Percentiles rank a stretch among this genome's conserved stretches.
Conservation (phyloP, 2,329 filamentous ascomycete species). For the Aspergillus nomiae region DNA sequence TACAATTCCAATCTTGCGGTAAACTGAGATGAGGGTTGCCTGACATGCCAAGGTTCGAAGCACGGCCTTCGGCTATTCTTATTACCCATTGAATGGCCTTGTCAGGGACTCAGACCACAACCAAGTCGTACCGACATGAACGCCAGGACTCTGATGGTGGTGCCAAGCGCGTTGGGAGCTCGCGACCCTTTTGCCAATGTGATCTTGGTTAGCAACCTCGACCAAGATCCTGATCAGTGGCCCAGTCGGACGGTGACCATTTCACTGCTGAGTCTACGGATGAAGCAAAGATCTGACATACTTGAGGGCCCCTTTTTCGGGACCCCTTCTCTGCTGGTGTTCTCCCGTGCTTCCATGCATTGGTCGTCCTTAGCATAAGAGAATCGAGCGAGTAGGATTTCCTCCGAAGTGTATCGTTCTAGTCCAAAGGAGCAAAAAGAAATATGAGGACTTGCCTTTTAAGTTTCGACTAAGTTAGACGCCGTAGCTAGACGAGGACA, state of each 20-base stretch:
- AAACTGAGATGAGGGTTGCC: neutral
- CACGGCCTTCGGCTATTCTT: neutral
- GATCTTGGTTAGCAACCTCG: neutral
- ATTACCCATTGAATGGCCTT: constrained; percentile 1
- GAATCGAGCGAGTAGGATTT: constrained; percentile 5
- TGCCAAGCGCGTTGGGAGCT: neutral
- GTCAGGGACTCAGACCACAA: neutral
- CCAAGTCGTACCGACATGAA: neutral
- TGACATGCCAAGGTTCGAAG: neutral
- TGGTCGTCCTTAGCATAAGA: neutral
- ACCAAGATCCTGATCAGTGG: neutral
- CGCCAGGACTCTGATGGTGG: neutral
- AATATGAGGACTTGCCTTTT: constrained; percentile 16
- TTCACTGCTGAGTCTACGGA: neutral
- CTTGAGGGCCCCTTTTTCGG: neutral
- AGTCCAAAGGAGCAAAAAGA: neutral
- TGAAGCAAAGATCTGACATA: neutral
- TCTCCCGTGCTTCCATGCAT: constrained; percentile 36
- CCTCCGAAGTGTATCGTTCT: neutral
- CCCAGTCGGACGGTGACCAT: neutral
- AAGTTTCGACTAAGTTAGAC: constrained; percentile 1
- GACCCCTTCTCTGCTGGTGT: constrained; percentile 10
- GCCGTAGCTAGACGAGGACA: neutral
- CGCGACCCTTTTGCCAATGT: neutral
- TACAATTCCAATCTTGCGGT: neutral